Percentiles rank a stretch among this genome's conserved stretches.
These are phyloP conservation scores for Calonectria honghensis DNA, from an alignment of 2,329 filamentous ascomycete genomes.

Conservation along the genomic window DNA sequence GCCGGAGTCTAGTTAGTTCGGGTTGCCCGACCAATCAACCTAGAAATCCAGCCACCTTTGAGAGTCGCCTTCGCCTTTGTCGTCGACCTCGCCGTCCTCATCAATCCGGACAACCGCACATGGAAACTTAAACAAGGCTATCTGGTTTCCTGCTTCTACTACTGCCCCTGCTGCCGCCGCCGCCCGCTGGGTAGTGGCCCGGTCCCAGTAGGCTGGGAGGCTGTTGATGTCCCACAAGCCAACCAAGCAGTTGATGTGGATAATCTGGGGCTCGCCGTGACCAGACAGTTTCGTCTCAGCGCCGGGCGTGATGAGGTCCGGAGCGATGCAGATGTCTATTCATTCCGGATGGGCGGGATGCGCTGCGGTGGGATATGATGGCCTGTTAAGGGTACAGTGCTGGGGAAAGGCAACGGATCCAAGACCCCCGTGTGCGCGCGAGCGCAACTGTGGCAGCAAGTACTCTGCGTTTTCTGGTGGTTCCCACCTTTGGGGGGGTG, in stretches of 20 bases:
- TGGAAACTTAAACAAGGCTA: constrained; percentile 37
- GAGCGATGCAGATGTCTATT: constrained; percentile 36
- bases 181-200: constrained; percentile 13
- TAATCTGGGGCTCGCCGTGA: constrained; percentile 25
- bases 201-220: constrained; percentile 34
- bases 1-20: constrained; percentile 53
- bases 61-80: constrained; percentile 43
- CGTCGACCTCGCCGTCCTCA: constrained; percentile 48
- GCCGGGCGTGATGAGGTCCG: constrained; percentile 25
- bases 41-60: constrained; percentile 51
- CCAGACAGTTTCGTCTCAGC: constrained; percentile 31
- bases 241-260: constrained; percentile 29
- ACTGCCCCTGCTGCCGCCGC: background rate
- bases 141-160: background rate
- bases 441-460: constrained; percentile 13
- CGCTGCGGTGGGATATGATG: constrained; percentile 6
- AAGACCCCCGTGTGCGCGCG: constrained; percentile 9
- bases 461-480: constrained; percentile 18
- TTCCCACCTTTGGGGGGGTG: constrained; percentile 28
- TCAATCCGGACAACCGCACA: constrained; percentile 45
- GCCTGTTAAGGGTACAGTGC: constrained; percentile 9
- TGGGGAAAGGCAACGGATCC: background rate
- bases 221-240: constrained; percentile 31
- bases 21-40: constrained; percentile 53
- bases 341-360: constrained; percentile 16